Conservation (phyloP, 495 filamentous ascomycete species). For the Talaromyces liani region DNA sequence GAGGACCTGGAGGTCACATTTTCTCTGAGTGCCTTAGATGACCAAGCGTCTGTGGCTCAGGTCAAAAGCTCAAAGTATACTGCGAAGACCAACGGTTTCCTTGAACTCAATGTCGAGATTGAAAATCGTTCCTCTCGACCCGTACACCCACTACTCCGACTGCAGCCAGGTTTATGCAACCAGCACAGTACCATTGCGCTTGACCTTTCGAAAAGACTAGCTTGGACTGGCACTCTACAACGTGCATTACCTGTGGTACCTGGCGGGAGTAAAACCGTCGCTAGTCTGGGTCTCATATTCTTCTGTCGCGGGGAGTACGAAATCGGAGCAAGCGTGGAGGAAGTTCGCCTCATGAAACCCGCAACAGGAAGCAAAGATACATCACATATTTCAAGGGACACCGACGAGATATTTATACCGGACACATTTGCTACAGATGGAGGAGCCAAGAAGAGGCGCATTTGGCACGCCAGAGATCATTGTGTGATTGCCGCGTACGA, state of each 20-base stretch:
- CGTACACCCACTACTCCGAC: conserved; percentile 63
- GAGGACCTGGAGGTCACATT: conserved; percentile 73
- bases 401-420: conserved; percentile 33
- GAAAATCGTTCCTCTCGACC: conserved; percentile 63
- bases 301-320: conserved; percentile 79
- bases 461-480: conserved; percentile 63
- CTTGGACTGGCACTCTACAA: conserved; percentile 80
- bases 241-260: conserved; percentile 55
- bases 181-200: conserved; percentile 67
- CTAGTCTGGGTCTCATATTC: conserved; percentile 58
- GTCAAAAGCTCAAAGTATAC: conserved; percentile 42
- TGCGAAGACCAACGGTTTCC: conserved; percentile 62
- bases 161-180: conserved; percentile 69
- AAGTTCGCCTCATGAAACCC: conserved; percentile 44
- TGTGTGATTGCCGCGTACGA: conserved; percentile 53
- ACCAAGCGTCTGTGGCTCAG: conserved; percentile 22
- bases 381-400: conserved; percentile 15
- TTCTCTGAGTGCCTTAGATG: conserved; percentile 24
- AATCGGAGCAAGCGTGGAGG: conserved; percentile 73
- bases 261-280: conserved; percentile 44
- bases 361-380: conserved; percentile 13
- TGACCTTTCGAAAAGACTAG: conserved; percentile 75
- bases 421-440: conserved; percentile 51
- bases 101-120: conserved; percentile 59
- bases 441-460: conserved; percentile 50